A percentile compares a stretch with the other conserved stretches of the same genome.
Evolutionary conservation across 495 filamentous ascomycete genomes (phyloP).

Genomic region (Alectoria sarmentosa): DNA sequence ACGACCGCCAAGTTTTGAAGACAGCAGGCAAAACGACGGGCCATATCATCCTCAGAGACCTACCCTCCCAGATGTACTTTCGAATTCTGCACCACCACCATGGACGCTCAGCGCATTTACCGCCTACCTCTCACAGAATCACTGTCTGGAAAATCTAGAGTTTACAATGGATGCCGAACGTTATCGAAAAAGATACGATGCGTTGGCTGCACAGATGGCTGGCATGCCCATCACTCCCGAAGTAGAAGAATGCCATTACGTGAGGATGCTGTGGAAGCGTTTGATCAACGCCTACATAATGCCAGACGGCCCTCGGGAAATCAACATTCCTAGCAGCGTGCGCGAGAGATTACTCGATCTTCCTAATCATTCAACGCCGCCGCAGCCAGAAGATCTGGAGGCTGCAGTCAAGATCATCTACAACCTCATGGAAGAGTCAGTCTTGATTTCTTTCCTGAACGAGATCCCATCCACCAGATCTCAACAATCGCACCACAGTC

Average conservation of each 20-base stretch:
- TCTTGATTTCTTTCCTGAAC: slow-evolving; percentile 76
- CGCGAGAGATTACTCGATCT: slow-evolving; percentile 71
- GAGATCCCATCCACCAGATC: slow-evolving; percentile 37
- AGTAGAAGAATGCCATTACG: slow-evolving; percentile 56
- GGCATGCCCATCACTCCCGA: slow-evolving; percentile 39
- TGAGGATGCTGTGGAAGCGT: slow-evolving; percentile 65
- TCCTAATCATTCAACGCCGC: slow-evolving; percentile 54
- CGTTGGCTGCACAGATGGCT: slow-evolving; percentile 42
- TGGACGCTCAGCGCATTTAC: slow-evolving; percentile 94
- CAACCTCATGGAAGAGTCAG: slow-evolving; percentile 95
- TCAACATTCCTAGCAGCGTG: slow-evolving; percentile 84
- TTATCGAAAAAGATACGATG: slow-evolving; percentile 70
- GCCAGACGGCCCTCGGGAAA: slow-evolving; percentile 66
- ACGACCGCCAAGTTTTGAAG: slow-evolving; percentile 52
- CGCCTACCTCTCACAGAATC: slow-evolving; percentile 95
- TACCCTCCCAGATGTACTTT: slow-evolving; percentile 78
- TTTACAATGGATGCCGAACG: slow-evolving; percentile 93
- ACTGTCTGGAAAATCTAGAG: slow-evolving; percentile 93
- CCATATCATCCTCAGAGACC: slow-evolving; percentile 69
- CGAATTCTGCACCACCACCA: slow-evolving; percentile 78
- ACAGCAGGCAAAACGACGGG: slow-evolving; percentile 36
- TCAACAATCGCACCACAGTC: slow-evolving; percentile 32
- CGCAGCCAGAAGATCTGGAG: slow-evolving; percentile 69
- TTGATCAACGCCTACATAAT: slow-evolving; percentile 47
- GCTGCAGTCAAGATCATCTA: slow-evolving; percentile 87